Evolutionary conservation across 75 land plant genomes (phyloP), one percentile per base, ranked within the genome.

Genomic region (Sequoiadendron giganteum): DNA sequence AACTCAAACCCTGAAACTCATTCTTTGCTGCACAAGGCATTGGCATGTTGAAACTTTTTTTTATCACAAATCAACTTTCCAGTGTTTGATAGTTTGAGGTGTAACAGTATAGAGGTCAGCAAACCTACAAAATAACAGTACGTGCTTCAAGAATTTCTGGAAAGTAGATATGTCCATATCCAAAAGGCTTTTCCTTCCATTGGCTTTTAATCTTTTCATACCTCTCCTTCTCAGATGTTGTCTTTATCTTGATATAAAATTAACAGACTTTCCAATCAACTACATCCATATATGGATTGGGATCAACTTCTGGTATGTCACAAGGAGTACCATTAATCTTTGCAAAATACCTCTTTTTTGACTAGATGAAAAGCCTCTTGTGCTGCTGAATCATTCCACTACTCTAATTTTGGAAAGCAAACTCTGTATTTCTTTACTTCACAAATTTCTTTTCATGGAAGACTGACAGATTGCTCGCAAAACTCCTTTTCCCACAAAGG

Each of bases 321-420:
- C 47, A 45, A 0, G 89, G 87, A 21, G 77, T 82, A 32, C 92
- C 90, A 58, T 90, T 90, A 54, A 83, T 87, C 40, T 90, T n/a
- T 25, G 91, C 92, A 88, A 89, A 90, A 75, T 85, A 93, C 28
- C 93, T 83, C 16, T n/a, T 16, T 84, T 86, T 92, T 92, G 13
- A 93, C 96, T 90, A 88, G 91, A 5, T 87, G 10, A 72, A 95
- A 91, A 18, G 96, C 93, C 58, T 95, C 93, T 89, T 88, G 85
- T 58, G 86, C 92, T 14, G 90, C 94, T 8, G 96, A 93, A 86
- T 95, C 96, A 87, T 95, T 75, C 96, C 96, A 95, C 7, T 88
- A 32, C 49, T 90, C 52, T 16, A 95, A 75, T 72, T 91, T 86
- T 16, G 78, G 83, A 48, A 88, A 92, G 3, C 72, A 79, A 36